These are phyloP conservation scores for Apiospora kogelbergensis DNA, from an alignment of 2,329 filamentous ascomycete species.

Conservation along the genomic window DNA sequence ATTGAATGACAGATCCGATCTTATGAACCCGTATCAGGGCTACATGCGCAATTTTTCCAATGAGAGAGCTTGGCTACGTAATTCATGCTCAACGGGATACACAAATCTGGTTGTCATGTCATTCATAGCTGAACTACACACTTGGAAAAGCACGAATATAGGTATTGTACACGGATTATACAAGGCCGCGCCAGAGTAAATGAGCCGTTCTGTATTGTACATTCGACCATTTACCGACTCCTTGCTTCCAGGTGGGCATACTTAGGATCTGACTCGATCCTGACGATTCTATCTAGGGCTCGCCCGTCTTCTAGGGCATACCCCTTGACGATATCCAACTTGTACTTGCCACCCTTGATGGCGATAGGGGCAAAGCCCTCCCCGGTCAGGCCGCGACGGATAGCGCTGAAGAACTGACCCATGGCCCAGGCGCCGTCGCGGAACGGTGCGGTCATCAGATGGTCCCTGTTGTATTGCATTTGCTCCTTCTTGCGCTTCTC, in stretches of 20 bases:
- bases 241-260: conserved; percentile 11
- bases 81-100: neutral
- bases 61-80: neutral
- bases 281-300: conserved; percentile 56
- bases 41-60: neutral
- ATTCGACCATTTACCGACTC: neutral
- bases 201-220: neutral
- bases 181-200: neutral
- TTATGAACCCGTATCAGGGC: too few relatives aligned
- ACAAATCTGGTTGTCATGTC: neutral
- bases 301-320: conserved; percentile 60
- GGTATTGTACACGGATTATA: neutral
- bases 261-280: conserved; percentile 28
- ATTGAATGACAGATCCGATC: neutral
- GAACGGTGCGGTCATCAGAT: conserved; percentile 59
- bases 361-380: conserved; percentile 55
- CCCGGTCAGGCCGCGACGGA: conserved; percentile 53
- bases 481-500: conserved; percentile 37
- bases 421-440: conserved; percentile 46
- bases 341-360: conserved; percentile 50
- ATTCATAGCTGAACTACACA: too few relatives aligned
- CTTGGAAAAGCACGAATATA: too few relatives aligned
- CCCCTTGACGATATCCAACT: conserved; percentile 57
- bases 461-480: conserved; percentile 52
- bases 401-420: conserved; percentile 41